Evolutionary conservation across 768 basidiomycete species (phyloP).

Genomic region (Rhizopogon vesiculosus): DNA sequence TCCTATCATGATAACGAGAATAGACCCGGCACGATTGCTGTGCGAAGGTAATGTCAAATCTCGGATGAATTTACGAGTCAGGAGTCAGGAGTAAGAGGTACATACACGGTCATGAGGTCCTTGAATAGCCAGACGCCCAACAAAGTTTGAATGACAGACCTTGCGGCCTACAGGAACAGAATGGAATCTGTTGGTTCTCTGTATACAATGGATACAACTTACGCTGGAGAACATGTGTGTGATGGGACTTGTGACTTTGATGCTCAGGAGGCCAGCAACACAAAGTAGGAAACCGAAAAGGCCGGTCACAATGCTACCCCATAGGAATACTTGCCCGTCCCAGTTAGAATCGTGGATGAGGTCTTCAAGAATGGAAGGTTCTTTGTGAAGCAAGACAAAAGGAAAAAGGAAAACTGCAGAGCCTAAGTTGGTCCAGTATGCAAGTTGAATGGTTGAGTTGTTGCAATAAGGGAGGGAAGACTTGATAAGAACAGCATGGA

Average conservation of each 20-base stretch:
- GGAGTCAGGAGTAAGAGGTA: constrained; percentile 8
- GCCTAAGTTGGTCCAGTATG: constrained; percentile 76
- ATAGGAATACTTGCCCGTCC: constrained; percentile 52
- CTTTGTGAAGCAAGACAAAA: constrained; percentile 54
- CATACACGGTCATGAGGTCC: constrained; percentile 70
- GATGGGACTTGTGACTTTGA: constrained; percentile 78
- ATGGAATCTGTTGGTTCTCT: constrained; percentile 2
- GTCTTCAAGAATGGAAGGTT: constrained; percentile 36
- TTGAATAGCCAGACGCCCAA: constrained; percentile 74
- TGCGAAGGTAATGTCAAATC: constrained; percentile 2
- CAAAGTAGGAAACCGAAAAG: constrained; percentile 80
- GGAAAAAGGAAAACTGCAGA: constrained; percentile 63
- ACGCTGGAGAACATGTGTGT: constrained; percentile 85
- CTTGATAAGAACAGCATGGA: constrained; percentile 76
- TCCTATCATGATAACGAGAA: constrained; percentile 62
- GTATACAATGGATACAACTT: constrained; percentile 23
- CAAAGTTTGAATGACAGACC: constrained; percentile 80
- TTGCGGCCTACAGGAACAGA: constrained; percentile 50
- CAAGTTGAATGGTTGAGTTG: constrained; percentile 68
- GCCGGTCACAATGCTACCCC: constrained; percentile 67
- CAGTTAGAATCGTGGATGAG: constrained; percentile 38
- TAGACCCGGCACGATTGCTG: constrained; percentile 62
- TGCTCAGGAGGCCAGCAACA: constrained; percentile 72
- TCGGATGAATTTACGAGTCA: background rate
- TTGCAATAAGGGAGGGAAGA: constrained; percentile 61